phyloP scores from a whole-genome alignment of 2,329 filamentous ascomycete genomes.

The Colletotrichum somersetense region DNA sequence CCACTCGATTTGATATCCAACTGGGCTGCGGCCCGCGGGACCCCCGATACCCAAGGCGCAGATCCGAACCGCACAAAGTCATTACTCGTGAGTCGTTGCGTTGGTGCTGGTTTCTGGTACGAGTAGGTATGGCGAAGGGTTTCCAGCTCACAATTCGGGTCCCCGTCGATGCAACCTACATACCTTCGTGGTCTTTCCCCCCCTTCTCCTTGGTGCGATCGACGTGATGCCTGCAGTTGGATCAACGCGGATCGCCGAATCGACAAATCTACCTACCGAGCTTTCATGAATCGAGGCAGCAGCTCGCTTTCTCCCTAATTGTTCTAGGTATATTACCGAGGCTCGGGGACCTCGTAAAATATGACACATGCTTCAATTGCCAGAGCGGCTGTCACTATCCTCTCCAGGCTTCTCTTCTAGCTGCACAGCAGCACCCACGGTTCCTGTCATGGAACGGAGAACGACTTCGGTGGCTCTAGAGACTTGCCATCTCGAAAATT shows the following conservation, averaged over 20 bases:
- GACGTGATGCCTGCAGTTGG: not conserved
- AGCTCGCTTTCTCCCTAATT: not conserved
- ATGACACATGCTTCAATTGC: not conserved
- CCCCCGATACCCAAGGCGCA: constrained; percentile 27
- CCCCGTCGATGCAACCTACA: not conserved
- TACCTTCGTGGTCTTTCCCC: not conserved
- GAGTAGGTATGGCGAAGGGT: constrained; percentile 9
- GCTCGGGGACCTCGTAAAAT: too few relatives aligned
- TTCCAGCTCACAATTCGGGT: constrained; percentile 14
- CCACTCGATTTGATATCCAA: not conserved
- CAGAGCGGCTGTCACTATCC: not conserved
- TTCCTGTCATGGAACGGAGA: not conserved
- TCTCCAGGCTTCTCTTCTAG: not conserved
- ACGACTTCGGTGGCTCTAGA: not conserved
- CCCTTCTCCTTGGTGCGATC: not conserved
- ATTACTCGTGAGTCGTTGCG: not conserved
- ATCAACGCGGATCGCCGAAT: not conserved
- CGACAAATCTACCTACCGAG: not conserved
- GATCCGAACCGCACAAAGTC: not conserved
- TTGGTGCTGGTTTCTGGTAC: constrained; percentile 11
- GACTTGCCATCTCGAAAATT: constrained; percentile 15
- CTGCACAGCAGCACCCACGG: not conserved
- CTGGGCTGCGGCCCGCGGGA: constrained; percentile 7
- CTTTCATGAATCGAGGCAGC: not conserved
- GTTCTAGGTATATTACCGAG: not conserved